Conservation (phyloP, 345 rosid species). For the Populus nigra region DNA sequence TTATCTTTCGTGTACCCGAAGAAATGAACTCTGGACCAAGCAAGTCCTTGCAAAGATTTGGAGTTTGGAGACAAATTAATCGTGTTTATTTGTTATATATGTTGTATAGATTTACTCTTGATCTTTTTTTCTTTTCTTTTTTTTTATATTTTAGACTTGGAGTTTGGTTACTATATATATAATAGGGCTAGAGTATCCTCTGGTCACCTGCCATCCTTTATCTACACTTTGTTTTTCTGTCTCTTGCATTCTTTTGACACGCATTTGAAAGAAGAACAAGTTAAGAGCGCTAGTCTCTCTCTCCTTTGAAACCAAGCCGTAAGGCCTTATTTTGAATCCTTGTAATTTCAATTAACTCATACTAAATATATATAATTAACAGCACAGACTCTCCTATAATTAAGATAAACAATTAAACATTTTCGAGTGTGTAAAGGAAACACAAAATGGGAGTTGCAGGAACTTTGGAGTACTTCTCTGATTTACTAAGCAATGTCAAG, state of each 20-base stretch:
- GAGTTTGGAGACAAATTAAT: neutral
- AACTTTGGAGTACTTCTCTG: slow-evolving; percentile 65
- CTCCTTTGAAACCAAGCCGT: too few species aligned
- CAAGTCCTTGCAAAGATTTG: neutral
- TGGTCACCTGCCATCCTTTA: neutral
- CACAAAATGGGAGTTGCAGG: slow-evolving; percentile 71
- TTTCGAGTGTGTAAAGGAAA: neutral
- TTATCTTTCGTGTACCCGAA: slow-evolving; percentile 26
- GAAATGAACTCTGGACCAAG: slow-evolving; percentile 7
- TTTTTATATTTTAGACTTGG: neutral
- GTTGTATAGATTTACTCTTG: neutral
- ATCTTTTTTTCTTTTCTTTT: neutral
- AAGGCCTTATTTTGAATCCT: too few species aligned
- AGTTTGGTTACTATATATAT: slow-evolving; percentile 5
- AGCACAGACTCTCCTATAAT: neutral
- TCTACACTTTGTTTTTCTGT: neutral
- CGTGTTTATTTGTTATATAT: neutral
- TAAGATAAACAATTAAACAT: neutral
- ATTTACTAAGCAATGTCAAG: slow-evolving; percentile 41
- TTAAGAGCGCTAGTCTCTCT: neutral
- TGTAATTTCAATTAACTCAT: too few species aligned
- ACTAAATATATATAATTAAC: neutral
- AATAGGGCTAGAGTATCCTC: neutral
- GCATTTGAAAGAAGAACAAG: neutral
- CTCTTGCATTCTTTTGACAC: neutral